Percentiles rank a stretch among this genome's conserved stretches.
These are phyloP conservation scores for Pichia sp. DNA, from an alignment of 1,139 yeast genomes.

Conservation along the genomic window DNA sequence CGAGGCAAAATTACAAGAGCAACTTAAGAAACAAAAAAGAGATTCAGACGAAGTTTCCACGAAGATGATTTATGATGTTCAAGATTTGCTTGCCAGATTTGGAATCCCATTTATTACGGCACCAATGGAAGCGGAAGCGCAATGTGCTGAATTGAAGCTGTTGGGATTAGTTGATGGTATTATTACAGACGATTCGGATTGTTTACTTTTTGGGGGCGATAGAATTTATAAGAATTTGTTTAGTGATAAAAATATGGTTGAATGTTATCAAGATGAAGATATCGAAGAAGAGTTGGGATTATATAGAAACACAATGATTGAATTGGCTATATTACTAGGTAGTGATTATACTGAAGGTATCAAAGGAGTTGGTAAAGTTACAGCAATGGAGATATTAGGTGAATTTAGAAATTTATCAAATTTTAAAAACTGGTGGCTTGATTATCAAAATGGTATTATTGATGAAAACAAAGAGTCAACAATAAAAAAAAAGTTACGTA, in stretches of 20 bases:
- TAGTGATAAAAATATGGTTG: slow-evolving; percentile 88
- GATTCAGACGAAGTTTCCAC: slow-evolving; percentile 90
- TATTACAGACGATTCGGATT: slow-evolving; percentile 96
- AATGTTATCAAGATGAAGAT: slow-evolving; percentile 62
- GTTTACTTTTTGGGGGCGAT: slow-evolving; percentile 88
- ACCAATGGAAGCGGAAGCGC: slow-evolving; percentile 98
- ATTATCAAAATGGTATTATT: slow-evolving; percentile 35
- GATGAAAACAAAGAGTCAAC: slow-evolving; percentile 32
- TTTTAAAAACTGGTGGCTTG: slow-evolving; percentile 54
- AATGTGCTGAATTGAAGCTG: slow-evolving; percentile 71
- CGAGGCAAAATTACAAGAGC: slow-evolving; percentile 49
- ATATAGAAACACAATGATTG: slow-evolving; percentile 56
- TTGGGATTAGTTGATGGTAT: slow-evolving; percentile 85
- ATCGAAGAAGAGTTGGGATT: slow-evolving; percentile 63
- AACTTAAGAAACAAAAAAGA: slow-evolving; percentile 61
- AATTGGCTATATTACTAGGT: slow-evolving; percentile 75
- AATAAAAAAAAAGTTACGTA: slow-evolving; percentile 44
- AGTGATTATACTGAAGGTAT: slow-evolving; percentile 93
- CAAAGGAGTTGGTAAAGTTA: slow-evolving; percentile 87
- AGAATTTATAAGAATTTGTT: slow-evolving; percentile 87
- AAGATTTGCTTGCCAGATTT: slow-evolving; percentile 74
- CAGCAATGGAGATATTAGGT: slow-evolving; percentile 87
- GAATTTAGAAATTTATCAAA: slow-evolving; percentile 51
- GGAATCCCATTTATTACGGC: slow-evolving; percentile 94
- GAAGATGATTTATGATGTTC: slow-evolving; percentile 83